Base-by-base conservation (phyloP, 1,284 basidiomycete genomes). In the Microbotryum saponariae region DNA sequence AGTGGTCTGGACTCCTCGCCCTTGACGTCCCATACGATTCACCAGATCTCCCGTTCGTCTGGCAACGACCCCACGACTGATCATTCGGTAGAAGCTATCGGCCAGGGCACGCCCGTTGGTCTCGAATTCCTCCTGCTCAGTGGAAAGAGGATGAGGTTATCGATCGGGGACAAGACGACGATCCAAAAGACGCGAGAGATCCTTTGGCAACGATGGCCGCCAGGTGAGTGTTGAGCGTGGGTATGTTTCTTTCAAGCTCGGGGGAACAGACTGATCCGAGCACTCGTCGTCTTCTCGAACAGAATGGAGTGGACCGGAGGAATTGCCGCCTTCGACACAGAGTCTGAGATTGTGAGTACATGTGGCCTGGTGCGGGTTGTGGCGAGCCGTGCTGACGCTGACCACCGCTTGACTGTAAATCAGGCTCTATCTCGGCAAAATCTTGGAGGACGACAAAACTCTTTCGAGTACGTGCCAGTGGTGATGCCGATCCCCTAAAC, bases 351-450 rank as follows among this genome's bases (percentile, higher is more conserved):
- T 65, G 64, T 65, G n/a, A 12, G 64, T 27, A 10, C 25, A 12
- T 2, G 5, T 9, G 14, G 0, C 16, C 23, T 16, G 18, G 31
- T n/a, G 0, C 4, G 4, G 21, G 0, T 4, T 20, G 2, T 25
- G 37, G 16, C 16, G 37, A 42, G 37, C 37, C 18, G 14, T 42
- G 16, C 14, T 21, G 48, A n/a, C 20, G 31, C 31, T 10, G 31
- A 31, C 31, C 31, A 31, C 31, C 31, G 31, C 31, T 1, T 31
- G 31, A 9, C 31, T 31, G 31, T 1, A 31, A 31, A 31, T 23
- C 44, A 65, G 64, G 4, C 55, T 65, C 1, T 58, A 58, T 46
- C 60, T 62, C 31, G 64, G 64, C n/a, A 58, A 53, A 4, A 47
- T 65, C 47, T 60, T 65, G 42, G 42, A 57, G 6, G 29, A 46